Conservation (phyloP, 768 basidiomycete species). For the Tricholoma matsutake region DNA sequence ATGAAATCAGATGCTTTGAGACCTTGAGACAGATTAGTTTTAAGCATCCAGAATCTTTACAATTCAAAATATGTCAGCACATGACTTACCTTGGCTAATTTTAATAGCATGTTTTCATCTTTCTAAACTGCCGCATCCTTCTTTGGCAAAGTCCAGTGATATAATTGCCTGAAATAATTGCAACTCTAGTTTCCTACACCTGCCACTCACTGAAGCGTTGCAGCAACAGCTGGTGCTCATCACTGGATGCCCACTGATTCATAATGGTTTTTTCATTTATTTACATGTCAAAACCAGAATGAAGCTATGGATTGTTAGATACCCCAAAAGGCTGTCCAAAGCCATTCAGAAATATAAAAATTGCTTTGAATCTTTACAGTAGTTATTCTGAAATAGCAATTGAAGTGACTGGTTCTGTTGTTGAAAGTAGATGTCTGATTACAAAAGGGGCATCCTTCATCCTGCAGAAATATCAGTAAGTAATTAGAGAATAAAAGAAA, state of each 20-base stretch:
- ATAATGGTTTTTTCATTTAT: neutral
- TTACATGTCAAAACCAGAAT: neutral
- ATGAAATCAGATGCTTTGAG: no score
- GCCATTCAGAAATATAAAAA: no score
- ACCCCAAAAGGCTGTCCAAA: neutral
- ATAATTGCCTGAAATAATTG: neutral
- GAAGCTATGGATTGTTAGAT: conserved; percentile 5
- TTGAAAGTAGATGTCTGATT: no score
- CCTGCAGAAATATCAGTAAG: no score
- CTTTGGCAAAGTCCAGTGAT: neutral
- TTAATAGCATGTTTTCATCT: neutral
- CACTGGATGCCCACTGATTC: conserved; percentile 1
- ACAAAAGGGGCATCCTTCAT: no score
- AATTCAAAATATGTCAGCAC: neutral
- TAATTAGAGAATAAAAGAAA: no score
- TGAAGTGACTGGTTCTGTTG: no score
- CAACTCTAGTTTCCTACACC: neutral
- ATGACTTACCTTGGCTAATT: no score
- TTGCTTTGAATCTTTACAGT: no score
- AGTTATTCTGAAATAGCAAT: no score
- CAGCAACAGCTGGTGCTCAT: neutral
- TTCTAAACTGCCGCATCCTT: neutral
- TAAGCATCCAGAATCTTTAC: neutral
- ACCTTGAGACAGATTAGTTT: no score
- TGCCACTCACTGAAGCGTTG: conserved; percentile 1